These are phyloP conservation scores for Kwoniella heveanensis DNA, from an alignment of 768 basidiomycete species.

Conservation along the genomic window DNA sequence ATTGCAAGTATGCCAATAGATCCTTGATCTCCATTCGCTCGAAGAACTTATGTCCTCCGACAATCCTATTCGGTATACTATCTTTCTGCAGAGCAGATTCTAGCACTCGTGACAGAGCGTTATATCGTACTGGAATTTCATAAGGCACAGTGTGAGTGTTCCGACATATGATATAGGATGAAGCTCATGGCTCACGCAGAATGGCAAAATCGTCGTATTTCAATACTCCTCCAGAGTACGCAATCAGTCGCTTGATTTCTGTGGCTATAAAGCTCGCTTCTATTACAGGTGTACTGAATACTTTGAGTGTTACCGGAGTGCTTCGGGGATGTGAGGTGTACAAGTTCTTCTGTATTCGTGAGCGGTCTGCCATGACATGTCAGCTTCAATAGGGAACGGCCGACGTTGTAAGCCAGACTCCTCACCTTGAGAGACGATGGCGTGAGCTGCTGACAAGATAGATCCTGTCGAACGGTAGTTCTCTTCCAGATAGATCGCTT, in stretches of 20 bases:
- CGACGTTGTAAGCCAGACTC: too few species aligned
- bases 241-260: constrained; percentile 77
- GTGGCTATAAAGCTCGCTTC: constrained; percentile 73
- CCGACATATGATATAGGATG: background rate
- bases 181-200: constrained; percentile 63
- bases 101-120: constrained; percentile 72
- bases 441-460: constrained; percentile 71
- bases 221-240: constrained; percentile 70
- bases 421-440: constrained; percentile 79
- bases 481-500: constrained; percentile 75
- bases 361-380: constrained; percentile 63
- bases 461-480: constrained; percentile 83
- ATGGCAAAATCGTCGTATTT: constrained; percentile 77
- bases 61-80: constrained; percentile 73
- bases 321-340: constrained; percentile 70
- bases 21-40: constrained; percentile 83
- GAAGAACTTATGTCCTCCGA: constrained; percentile 84
- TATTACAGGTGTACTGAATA: constrained; percentile 58
- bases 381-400: background rate
- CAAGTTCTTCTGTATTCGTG: constrained; percentile 73
- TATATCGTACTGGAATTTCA: constrained; percentile 70
- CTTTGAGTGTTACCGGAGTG: constrained; percentile 63
- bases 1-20: constrained; percentile 76
- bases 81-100: constrained; percentile 76
- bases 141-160: background rate